A percentile compares a stretch with the other conserved stretches of the same genome.
Conservation (phyloP, 2,329 filamentous ascomycete species). For the Thielaviopsis punctulata region DNA sequence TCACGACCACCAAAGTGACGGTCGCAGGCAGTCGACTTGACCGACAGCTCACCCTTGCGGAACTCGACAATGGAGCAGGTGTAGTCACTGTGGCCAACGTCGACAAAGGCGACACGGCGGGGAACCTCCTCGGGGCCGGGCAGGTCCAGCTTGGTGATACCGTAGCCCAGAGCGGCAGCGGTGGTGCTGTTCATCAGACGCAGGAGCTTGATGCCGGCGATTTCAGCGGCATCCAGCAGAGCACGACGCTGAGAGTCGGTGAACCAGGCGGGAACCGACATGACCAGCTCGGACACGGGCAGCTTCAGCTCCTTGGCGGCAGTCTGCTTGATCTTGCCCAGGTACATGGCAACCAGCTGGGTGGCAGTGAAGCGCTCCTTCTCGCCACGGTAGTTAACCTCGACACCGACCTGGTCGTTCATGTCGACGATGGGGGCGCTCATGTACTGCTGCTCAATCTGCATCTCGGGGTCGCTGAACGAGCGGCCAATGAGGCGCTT, state of each 20-base stretch:
- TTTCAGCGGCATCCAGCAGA: conserved; percentile 79
- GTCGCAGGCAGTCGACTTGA: conserved; percentile 85
- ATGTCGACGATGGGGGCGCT: conserved; percentile 75
- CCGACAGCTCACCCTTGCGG: conserved; percentile 85
- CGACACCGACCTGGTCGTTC: conserved; percentile 85
- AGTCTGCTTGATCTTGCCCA: conserved; percentile 86
- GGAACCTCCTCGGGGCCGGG: conserved; percentile 81
- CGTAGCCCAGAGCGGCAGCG: conserved; percentile 85
- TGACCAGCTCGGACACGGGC: conserved; percentile 79
- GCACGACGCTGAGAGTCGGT: conserved; percentile 82
- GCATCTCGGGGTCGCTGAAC: conserved; percentile 77
- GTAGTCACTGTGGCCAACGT: conserved; percentile 94
- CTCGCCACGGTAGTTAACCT: conserved; percentile 84
- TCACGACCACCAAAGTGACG: conserved; percentile 94
- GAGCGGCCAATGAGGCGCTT: conserved; percentile 83
- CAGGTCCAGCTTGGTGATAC: conserved; percentile 94
- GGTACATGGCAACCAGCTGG: conserved; percentile 86
- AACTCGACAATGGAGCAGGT: conserved; percentile 90
- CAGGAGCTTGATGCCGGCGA: conserved; percentile 82
- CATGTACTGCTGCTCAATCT: conserved; percentile 82
- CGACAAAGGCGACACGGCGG: conserved; percentile 75
- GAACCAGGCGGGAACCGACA: conserved; percentile 94
- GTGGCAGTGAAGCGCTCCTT: conserved; percentile 91
- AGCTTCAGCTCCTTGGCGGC: conserved; percentile 75
- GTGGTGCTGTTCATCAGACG: conserved; percentile 97